Evolutionary conservation across 768 basidiomycete genomes (phyloP), one percentile per base, ranked within the genome.

Genomic region (Pulveroboletus ravenelii): DNA sequence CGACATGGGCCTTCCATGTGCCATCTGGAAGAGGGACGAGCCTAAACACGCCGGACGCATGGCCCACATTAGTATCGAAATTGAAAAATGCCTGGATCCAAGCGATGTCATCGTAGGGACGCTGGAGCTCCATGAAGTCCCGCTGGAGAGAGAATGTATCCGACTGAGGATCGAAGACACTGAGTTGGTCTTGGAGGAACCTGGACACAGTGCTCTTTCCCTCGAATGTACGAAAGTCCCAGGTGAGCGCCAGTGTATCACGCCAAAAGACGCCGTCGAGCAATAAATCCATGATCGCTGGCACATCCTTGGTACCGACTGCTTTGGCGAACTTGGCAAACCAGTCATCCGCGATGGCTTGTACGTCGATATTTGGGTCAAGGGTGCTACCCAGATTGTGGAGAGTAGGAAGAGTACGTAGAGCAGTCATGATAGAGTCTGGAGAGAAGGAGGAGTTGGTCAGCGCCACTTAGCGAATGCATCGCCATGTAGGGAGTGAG

Each of bases 201-300:
- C 62, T 58, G 4, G 49, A 60, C 36, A 85, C 76, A 8, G 64
- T 61, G 2, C 58, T 18, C 34, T 56, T 64, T 12, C 78, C 73
- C 54, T 76, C 71, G 58, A 85, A 78, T 8, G 81, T 79, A 35
- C 81, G 77, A 42, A 83, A 77, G 51, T 81, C 74, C 81, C 81
- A 84, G 15, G 83, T 84, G 47, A 85, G 70, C 0, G 78, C 73
- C n/a, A 82, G 73, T 45, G 78, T 69, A 54, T 85, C 83, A 12
- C 81, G 68, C 84, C 82, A 85, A 51, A 76, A 77, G 5, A 70
- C 71, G 40, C 61, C 63, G 18, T 66, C 63, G 29, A 72, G 47
- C 40, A 70, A 59, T 18, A 72, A 47, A 13, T 58, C 58, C n/a
- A 71, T 50, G 34, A 79, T 60, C 13, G 64, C 64, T 20, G 67